Base-by-base conservation (phyloP, 352 stramenopile species). In the Globisporangium splendens region DNA sequence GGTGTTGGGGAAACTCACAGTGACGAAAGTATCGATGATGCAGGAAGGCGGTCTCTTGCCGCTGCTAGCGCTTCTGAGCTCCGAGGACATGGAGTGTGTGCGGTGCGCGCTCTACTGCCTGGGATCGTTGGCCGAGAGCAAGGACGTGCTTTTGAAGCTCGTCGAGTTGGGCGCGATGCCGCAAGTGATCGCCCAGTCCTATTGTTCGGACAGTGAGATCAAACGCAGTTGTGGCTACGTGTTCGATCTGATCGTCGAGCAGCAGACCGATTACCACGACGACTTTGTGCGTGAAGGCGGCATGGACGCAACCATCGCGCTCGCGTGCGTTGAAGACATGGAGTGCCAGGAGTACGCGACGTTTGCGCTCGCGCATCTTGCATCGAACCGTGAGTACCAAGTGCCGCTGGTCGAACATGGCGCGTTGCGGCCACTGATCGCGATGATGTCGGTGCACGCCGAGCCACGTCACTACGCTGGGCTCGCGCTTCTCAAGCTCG, bases 321-420 rank as follows among this genome's bases (percentile, higher is more conserved):
- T 98, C 28, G 92, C 92, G 41, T 90, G 79, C 50, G 83, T 98
- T 24, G 94, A 98, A 46, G 96, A 99, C 67, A 85, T 95, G 62
- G 96, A 99, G 66, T 96, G 86, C 57, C 93, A 98, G 61, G 93
- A 98, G 78, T 98, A 98, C 63, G 93, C 94, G 11, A 95, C 95
- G 15, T 98, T 98, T 62, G 77, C 84, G n/a, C 77, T 99, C 42
- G 95, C 96, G 31, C 95, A 98, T 50, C 69, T 99, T 7, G 85
- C 93, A 0, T 97, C 85, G 46, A 98, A 98, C 68, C 86, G 92
- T 59, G 90, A 97, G 42, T 96, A 97, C 59, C 96, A 98, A 59
- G 84, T 98, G 55, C 77, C 77, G 48, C 69, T 99, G 5, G 93
- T 98, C 1, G 82, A 96, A 48, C 72, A 86, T 50, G 93, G 95